Percentiles rank a stretch among this genome's conserved stretches.
These are phyloP conservation scores for Wallacemonas sp. DNA, from an alignment of 208 protist species.

Conservation along the genomic window DNA sequence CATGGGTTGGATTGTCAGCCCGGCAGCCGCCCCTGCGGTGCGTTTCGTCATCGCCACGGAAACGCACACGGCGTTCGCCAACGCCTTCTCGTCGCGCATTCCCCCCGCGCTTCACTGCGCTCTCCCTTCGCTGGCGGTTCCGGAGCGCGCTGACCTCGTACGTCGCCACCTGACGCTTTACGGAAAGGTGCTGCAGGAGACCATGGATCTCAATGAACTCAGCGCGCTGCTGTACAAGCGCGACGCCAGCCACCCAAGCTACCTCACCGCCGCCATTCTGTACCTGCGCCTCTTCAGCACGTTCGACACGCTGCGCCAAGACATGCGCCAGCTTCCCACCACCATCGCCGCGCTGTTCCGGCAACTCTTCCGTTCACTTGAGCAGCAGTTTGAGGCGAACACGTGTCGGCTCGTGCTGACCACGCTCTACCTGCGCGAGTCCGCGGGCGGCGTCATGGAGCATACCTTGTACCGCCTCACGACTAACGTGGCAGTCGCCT, in stretches of 20 bases:
- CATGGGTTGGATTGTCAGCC: conserved; percentile 43
- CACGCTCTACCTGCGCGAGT: conserved; percentile 51
- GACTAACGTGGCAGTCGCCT: conserved; percentile 62
- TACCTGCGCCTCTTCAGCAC: conserved; percentile 83
- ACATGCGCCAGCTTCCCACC: conserved; percentile 65
- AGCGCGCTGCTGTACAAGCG: conserved; percentile 67
- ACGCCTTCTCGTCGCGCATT: conserved; percentile 45
- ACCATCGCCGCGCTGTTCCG: conserved; percentile 48
- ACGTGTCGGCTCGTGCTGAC: conserved; percentile 64
- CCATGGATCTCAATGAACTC: conserved; percentile 60
- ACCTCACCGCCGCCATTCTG: conserved; percentile 67
- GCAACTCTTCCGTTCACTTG: conserved; percentile 48
- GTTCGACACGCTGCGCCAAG: conserved; percentile 70
- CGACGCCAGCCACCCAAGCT: conserved; percentile 55
- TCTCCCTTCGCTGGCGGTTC: conserved; percentile 42
- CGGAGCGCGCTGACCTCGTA: conserved; percentile 70
- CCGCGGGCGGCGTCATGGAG: conserved; percentile 72
- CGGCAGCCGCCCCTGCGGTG: conserved; percentile 32
- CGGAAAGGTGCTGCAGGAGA: conserved; percentile 82
- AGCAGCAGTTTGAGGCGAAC: conserved; percentile 41
- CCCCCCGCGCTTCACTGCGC: conserved; percentile 27
- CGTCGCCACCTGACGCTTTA: conserved; percentile 66
- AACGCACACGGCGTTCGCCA: conserved; percentile 22
- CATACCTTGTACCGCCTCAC: conserved; percentile 79
- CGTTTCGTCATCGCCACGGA: conserved; percentile 58